Evolutionary conservation across 1,139 yeast genomes (phyloP).

Genomic region (Candida frijolesensis): DNA sequence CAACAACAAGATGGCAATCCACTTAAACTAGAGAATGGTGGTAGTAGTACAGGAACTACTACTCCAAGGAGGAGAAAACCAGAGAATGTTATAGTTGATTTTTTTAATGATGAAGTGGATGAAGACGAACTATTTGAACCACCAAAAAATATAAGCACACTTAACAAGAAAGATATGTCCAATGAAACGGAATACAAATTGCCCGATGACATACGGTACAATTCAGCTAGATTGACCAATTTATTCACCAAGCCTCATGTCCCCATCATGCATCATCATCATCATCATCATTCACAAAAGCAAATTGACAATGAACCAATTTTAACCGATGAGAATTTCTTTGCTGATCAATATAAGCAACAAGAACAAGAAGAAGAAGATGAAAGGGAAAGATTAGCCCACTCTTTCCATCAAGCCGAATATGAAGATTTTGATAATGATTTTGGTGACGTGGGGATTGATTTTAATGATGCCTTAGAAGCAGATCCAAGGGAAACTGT

Average conservation of each 20-base stretch:
- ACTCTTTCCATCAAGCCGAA: slow-evolving; percentile 49
- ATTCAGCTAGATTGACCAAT: slow-evolving; percentile 66
- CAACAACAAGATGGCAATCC: slow-evolving; percentile 10
- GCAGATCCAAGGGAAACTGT: slow-evolving; percentile 21
- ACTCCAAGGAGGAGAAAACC: slow-evolving; percentile 30
- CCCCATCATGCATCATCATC: slow-evolving; percentile 29
- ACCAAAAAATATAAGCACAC: slow-evolving; percentile 36
- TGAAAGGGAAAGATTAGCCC: slow-evolving; percentile 38
- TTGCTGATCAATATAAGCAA: slow-evolving; percentile 68
- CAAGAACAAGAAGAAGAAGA: slow-evolving; percentile 38
- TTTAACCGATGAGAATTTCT: slow-evolving; percentile 68
- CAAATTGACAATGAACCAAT: slow-evolving; percentile 11
- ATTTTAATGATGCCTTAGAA: slow-evolving; percentile 48
- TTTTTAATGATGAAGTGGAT: slow-evolving; percentile 41
- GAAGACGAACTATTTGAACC: slow-evolving; percentile 55
- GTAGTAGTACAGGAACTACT: background rate
- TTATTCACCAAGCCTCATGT: slow-evolving; percentile 69
- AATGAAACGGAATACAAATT: slow-evolving; percentile 47
- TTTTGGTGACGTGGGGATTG: slow-evolving; percentile 43
- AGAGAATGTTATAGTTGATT: slow-evolving; percentile 47
- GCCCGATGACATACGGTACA: slow-evolving; percentile 76
- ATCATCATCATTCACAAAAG: background rate
- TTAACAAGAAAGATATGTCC: slow-evolving; percentile 26
- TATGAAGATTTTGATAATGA: slow-evolving; percentile 45
- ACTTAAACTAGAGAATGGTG: slow-evolving; percentile 1